phyloP scores from a whole-genome alignment of 2,329 filamentous ascomycete species.

The Beauveria varroae region DNA sequence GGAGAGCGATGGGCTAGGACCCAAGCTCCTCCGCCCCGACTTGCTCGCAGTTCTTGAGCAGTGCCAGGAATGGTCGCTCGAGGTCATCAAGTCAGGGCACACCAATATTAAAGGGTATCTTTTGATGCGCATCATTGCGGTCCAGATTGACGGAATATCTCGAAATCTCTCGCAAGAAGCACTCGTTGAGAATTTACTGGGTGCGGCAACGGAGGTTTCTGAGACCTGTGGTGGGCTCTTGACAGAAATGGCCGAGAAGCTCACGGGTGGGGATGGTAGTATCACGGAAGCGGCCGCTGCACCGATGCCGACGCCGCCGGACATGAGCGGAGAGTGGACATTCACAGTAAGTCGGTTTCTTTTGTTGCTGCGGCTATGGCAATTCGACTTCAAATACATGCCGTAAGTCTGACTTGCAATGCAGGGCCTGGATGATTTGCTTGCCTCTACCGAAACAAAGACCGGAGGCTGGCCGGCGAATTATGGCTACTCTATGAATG shows the following conservation, averaged over 20 bases:
- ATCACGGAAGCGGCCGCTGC: neutral
- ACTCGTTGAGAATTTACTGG: conserved; percentile 19
- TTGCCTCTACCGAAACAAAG: neutral
- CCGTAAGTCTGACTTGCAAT: neutral
- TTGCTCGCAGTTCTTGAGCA: conserved; percentile 35
- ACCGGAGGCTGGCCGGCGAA: conserved; percentile 1
- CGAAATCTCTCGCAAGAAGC: conserved; percentile 27
- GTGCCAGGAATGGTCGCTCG: conserved; percentile 30
- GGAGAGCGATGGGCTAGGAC: conserved; percentile 33
- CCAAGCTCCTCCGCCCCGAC: conserved; percentile 29
- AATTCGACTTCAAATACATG: neutral
- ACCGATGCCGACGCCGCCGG: conserved; percentile 5
- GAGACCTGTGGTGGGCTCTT: neutral
- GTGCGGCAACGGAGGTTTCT: conserved; percentile 1
- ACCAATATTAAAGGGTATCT: conserved; percentile 48
- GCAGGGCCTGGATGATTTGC: conserved; percentile 4
- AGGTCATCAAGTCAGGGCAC: conserved; percentile 39
- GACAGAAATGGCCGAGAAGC: conserved; percentile 5
- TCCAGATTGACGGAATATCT: conserved; percentile 34
- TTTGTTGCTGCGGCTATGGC: neutral
- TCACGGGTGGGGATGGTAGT: neutral
- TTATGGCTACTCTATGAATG: conserved; percentile 5
- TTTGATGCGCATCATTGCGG: conserved; percentile 29
- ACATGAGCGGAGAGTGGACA: neutral
- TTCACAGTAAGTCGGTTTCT: neutral